Evolutionary conservation across 75 land plant genomes (phyloP), one percentile per base, ranked within the genome.

Genomic region (Picea glauca): DNA sequence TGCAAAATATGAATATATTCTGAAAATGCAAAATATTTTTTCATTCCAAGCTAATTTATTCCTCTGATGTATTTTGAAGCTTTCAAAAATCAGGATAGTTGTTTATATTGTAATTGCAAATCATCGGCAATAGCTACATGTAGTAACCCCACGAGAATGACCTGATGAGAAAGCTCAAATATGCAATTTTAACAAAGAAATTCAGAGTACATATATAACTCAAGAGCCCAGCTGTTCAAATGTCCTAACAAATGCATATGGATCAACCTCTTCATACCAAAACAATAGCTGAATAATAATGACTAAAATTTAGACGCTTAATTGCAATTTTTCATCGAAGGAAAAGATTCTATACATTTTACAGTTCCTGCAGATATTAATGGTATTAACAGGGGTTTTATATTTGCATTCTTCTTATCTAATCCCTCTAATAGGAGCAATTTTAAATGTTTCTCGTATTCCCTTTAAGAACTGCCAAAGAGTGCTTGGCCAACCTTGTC

Each of bases 401-500:
- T 8, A 43, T 40, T 17, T n/a, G 38, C 17, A 70, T n/a, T 70
- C 73, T 70, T 70, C 23, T 70, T 46, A 70, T 70, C 83, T 64
- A 76, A 43, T 38, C 46, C 62, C 74, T 54, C 73, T 46, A 58
- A 74, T n/a, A 64, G 54, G 60, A 15, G 74, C 40, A 58, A 59
- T 65, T 60, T 58, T 62, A 54, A 38, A 54, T 20, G 57, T 72
- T 58, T 58, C 75, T 46, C 7, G 76, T 57, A 58, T 58, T 40
- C 68, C 76, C 58, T 79, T 79, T 20, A 80, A 23, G 58, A 54
- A 58, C 56, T 80, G 76, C 12, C 46, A 32, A 21, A 82, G 13
- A 58, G 65, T 38, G 79, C 66, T 82, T 20, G 79, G 81, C 70
- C 77, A 78, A 72, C 83, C 81, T 61, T 59, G 60, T 1, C 66